Percentiles rank a stretch among this genome's conserved stretches.
phyloP scores from a whole-genome alignment of 768 basidiomycete genomes.

The Xanthoconium stramineum region DNA sequence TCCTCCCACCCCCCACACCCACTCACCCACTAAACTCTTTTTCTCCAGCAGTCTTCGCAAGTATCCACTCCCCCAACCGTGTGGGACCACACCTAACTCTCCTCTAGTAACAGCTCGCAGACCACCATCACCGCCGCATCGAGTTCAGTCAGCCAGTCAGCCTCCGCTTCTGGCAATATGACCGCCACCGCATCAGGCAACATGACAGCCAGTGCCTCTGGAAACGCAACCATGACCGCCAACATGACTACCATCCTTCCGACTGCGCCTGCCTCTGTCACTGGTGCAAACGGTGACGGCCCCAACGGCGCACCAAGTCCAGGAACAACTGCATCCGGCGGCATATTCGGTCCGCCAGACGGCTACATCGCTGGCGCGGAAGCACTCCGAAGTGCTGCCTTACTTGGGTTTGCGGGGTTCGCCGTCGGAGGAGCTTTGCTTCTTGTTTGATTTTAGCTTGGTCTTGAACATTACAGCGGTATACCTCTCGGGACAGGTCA shows the following conservation, averaged over 20 bases:
- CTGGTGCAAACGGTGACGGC: slow-evolving; percentile 49
- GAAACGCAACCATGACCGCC: slow-evolving; percentile 33
- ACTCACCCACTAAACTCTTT: slow-evolving; percentile 5
- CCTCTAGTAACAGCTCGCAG: slow-evolving; percentile 37
- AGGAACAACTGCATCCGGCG: slow-evolving; percentile 43
- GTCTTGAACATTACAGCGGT: slow-evolving; percentile 5
- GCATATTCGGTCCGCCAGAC: slow-evolving; percentile 66
- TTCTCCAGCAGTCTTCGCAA: slow-evolving; percentile 37
- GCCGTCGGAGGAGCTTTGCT: slow-evolving; percentile 48
- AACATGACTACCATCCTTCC: slow-evolving; percentile 29
- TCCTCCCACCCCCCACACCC: too few species aligned
- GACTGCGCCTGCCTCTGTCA: slow-evolving; percentile 55
- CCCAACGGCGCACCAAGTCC: slow-evolving; percentile 54
- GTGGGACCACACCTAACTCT: slow-evolving; percentile 37
- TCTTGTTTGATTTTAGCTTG: slow-evolving; percentile 34
- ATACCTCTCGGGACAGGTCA: slow-evolving; percentile 11
- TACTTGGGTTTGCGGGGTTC: slow-evolving; percentile 44
- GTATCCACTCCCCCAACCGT: slow-evolving; percentile 16
- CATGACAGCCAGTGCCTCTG: slow-evolving; percentile 17
- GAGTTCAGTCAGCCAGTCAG: slow-evolving; percentile 23
- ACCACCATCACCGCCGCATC: slow-evolving; percentile 49
- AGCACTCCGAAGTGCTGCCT: slow-evolving; percentile 43
- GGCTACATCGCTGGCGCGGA: slow-evolving; percentile 58
- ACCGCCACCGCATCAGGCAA: slow-evolving; percentile 23
- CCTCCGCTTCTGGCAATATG: slow-evolving; percentile 18